A percentile compares a stretch with the other conserved stretches of the same genome.
Conservation (phyloP, 2,329 filamentous ascomycete species). For the Sporothrix globosa region DNA sequence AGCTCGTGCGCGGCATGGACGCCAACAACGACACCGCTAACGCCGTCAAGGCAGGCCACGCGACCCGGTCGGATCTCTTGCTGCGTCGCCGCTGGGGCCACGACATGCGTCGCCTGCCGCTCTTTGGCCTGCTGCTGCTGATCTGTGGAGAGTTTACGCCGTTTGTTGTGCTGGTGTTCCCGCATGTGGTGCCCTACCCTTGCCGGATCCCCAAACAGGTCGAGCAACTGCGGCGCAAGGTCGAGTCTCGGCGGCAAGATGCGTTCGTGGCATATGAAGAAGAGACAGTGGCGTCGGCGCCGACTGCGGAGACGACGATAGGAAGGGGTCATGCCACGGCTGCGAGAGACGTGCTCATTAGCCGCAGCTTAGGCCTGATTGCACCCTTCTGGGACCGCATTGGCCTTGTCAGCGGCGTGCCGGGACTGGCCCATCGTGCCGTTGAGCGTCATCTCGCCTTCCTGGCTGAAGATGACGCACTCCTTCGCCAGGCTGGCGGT, state of each 20-base stretch:
- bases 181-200: constrained; percentile 72
- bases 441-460: constrained; percentile 62
- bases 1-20: constrained; percentile 30
- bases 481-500: constrained; percentile 68
- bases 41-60: constrained; percentile 38
- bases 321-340: not conserved
- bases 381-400: constrained; percentile 55
- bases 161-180: constrained; percentile 72
- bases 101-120: constrained; percentile 76
- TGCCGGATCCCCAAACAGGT: constrained; percentile 83
- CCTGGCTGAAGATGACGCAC: constrained; percentile 69
- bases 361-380: constrained; percentile 52
- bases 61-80: constrained; percentile 69
- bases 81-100: constrained; percentile 68
- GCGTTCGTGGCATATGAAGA: constrained; percentile 47
- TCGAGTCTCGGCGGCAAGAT: constrained; percentile 55
- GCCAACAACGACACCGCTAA: constrained; percentile 40
- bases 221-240: constrained; percentile 53
- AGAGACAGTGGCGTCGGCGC: constrained; percentile 25
- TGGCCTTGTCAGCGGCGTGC: constrained; percentile 44
- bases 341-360: constrained; percentile 45
- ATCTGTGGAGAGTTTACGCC: constrained; percentile 87
- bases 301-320: not conserved
- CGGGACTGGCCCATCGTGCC: constrained; percentile 58
- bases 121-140: constrained; percentile 75